Evolutionary conservation across 2,329 filamentous ascomycete genomes (phyloP), one percentile per base, ranked within the genome.

Genomic region (Ascochyta koolunga): DNA sequence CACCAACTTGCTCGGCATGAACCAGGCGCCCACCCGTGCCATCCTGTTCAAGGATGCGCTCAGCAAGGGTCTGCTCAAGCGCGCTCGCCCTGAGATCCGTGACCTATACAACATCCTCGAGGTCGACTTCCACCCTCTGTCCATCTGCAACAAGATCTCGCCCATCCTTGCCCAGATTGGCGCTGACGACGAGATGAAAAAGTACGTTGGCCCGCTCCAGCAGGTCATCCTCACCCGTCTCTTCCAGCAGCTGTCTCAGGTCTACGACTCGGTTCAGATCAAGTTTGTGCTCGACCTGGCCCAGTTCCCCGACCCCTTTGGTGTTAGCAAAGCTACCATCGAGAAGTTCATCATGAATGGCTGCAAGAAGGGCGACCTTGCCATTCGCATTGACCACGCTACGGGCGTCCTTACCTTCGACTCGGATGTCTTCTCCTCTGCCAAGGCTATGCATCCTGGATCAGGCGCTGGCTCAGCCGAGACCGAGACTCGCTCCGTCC

Each of bases 331-430:
- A 48, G 87, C 89, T 63, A 96, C 91, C 58, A 96, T 99, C 64
- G 95, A 99, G 83, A 99, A 98, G 81, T 99, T 99, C 83, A 98
- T 99, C 83, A 99, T 99, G 95, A 99, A 99, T 78, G 95, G 95
- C 61, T 98, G 96, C 85, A 99, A 99, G 87, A 99, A 99, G 86
- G 95, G 95, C 52, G 95, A 99, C 69, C 84, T 99, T 39, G 90
- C 95, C 48, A 96, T 99, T 68, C 92, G 95, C 58, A 91, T 98
- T 78, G 91, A 98, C 73, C 95, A 99, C 74, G 92, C 92, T 58
- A 93, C 93, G 48, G 92, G 95, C 56, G 90, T 97, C 43, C 86
- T 99, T 56, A 97, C 92, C 75, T 99, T 99, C 68, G 95, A 99
- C 76, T 96, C 91, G 49, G 95, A 99, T 76, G 92, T 99, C 63